phyloP scores from a whole-genome alignment of 2,329 filamentous ascomycete species.

The Cercospora janseana region DNA sequence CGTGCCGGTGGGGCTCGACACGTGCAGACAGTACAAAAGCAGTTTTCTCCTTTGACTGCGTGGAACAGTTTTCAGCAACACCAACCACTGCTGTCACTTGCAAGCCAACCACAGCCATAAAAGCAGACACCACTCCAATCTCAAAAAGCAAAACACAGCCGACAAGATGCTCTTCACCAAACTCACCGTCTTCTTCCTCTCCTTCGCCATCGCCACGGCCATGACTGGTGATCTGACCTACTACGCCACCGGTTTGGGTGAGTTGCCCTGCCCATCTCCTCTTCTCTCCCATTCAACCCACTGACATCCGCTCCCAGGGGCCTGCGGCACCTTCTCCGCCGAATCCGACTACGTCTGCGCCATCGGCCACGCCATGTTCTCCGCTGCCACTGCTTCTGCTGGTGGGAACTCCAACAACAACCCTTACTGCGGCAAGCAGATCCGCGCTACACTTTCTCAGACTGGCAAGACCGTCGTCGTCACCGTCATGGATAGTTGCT shows the following conservation, averaged over 20 bases:
- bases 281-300: neutral
- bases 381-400: slow-evolving; percentile 50
- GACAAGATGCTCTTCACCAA: slow-evolving; percentile 10
- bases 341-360: slow-evolving; percentile 16
- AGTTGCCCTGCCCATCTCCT: neutral
- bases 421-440: slow-evolving; percentile 63
- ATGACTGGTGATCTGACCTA: slow-evolving; percentile 8
- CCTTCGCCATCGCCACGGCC: slow-evolving; percentile 1
- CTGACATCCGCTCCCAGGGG: slow-evolving; percentile 38
- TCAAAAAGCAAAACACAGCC: neutral
- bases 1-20: no score
- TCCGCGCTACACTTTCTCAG: slow-evolving; percentile 54
- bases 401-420: slow-evolving; percentile 58
- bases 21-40: no score
- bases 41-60: no score
- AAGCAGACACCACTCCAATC: neutral
- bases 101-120: neutral
- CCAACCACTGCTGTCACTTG: no score
- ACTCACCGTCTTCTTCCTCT: neutral
- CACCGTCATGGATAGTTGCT: slow-evolving; percentile 67
- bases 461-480: slow-evolving; percentile 57
- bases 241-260: slow-evolving; percentile 6
- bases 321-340: slow-evolving; percentile 10
- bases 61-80: no score
- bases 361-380: slow-evolving; percentile 54